These are phyloP conservation scores for Dactylellina drechsleri DNA, from an alignment of 2,329 filamentous ascomycete genomes.

Conservation along the genomic window DNA sequence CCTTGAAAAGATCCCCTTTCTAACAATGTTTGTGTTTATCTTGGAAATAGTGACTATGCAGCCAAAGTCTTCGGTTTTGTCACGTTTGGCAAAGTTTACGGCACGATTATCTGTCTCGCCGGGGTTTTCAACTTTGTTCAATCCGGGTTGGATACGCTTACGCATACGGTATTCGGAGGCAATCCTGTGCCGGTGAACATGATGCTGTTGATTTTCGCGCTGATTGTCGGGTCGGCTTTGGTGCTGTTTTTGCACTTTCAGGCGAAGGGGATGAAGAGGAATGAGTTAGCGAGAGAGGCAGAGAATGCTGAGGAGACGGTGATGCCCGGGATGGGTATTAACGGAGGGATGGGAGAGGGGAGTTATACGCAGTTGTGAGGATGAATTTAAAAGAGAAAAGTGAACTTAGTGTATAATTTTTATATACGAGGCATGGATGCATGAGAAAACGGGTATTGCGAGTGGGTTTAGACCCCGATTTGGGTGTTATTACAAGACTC, in stretches of 20 bases:
- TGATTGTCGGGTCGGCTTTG: conserved; percentile 72
- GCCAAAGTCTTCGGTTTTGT: conserved; percentile 93
- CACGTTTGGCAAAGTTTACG: conserved; percentile 94
- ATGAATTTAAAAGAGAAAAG: too few relatives aligned
- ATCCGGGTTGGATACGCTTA: conserved; percentile 79
- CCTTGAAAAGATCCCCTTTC: too few relatives aligned
- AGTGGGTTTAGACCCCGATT: too few relatives aligned
- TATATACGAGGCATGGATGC: too few relatives aligned
- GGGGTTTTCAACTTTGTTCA: conserved; percentile 87
- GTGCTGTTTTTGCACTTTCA: conserved; percentile 71
- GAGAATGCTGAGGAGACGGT: conserved; percentile 60
- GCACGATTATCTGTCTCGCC: conserved; percentile 84
- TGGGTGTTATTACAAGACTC: too few relatives aligned
- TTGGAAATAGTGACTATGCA: conserved; percentile 74
- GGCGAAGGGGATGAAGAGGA: conserved; percentile 61
- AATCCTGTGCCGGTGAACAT: conserved; percentile 82
- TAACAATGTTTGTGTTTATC: background rate
- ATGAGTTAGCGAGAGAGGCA: conserved; percentile 63
- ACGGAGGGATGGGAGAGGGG: background rate
- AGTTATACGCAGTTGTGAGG: conserved; percentile 38
- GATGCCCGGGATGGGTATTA: conserved; percentile 27
- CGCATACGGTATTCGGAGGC: conserved; percentile 75
- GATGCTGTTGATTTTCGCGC: conserved; percentile 71
- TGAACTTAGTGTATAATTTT: too few relatives aligned
- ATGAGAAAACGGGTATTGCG: too few relatives aligned